Conservation (phyloP, 1,284 basidiomycete genomes). For the Sanghuangporus sanghuang region DNA sequence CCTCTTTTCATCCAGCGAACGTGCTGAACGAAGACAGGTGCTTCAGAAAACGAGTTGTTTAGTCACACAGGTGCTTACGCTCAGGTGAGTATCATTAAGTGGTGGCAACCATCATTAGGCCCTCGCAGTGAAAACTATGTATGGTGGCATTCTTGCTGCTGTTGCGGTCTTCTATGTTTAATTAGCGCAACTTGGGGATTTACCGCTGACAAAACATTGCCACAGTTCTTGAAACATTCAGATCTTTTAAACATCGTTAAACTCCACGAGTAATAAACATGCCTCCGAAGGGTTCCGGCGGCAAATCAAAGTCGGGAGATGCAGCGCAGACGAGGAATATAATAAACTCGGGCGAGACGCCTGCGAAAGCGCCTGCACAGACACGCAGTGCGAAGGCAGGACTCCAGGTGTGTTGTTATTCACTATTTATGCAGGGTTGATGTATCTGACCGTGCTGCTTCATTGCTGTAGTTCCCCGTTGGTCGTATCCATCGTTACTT, state of each 20-base stretch:
- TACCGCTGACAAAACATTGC: background rate
- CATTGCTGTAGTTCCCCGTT: conserved; percentile 11
- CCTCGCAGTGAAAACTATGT: background rate
- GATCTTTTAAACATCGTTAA: background rate
- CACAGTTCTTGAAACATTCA: background rate
- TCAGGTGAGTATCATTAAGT: background rate
- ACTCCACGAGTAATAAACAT: conserved; percentile 22
- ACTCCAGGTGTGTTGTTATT: conserved; percentile 57
- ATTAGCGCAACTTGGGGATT: background rate
- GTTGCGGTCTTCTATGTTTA: background rate
- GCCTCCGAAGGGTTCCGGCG: conserved; percentile 38
- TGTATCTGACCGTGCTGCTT: background rate
- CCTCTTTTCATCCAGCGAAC: conserved; percentile 2
- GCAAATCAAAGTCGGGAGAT: conserved; percentile 39
- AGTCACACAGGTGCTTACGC: background rate
- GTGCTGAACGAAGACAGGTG: conserved; percentile 2
- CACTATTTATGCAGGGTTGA: background rate
- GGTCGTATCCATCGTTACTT: conserved; percentile 95
- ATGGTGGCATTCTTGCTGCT: background rate
- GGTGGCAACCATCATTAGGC: no score
- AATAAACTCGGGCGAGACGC: conserved; percentile 29
- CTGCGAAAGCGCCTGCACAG: conserved; percentile 41
- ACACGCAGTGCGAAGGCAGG: conserved; percentile 83
- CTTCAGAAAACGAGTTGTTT: background rate
- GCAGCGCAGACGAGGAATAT: conserved; percentile 24